These are phyloP conservation scores for Spathaspora gorwiae DNA, from an alignment of 805 yeast species.

Conservation along the genomic window DNA sequence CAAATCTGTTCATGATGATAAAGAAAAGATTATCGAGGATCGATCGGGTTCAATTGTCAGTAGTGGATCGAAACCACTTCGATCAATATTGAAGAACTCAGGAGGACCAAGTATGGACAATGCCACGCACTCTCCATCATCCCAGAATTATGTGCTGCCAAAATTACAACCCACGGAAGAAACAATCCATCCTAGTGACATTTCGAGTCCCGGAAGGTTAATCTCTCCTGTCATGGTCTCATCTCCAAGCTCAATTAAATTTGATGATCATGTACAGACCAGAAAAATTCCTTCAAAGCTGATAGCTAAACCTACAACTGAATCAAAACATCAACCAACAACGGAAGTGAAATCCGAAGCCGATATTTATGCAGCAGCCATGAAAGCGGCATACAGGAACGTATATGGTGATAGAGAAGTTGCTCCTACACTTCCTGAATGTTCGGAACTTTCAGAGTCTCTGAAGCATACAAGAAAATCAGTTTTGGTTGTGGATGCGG, in stretches of 20 bases:
- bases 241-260: constrained; percentile 31
- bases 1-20: neutral
- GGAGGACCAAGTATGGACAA: constrained; percentile 5
- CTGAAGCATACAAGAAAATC: constrained; percentile 1
- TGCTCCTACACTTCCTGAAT: neutral
- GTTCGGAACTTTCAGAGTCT: neutral
- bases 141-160: neutral
- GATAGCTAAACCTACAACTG: constrained; percentile 1
- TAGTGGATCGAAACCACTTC: constrained; percentile 17
- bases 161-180: too few relatives aligned
- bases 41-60: neutral
- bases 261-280: constrained; percentile 34
- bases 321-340: neutral
- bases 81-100: constrained; percentile 32
- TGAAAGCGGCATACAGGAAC: constrained; percentile 50
- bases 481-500: constrained; percentile 2
- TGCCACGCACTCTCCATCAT: neutral
- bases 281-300: constrained; percentile 20
- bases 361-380: constrained; percentile 53
- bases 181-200: neutral
- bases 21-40: neutral
- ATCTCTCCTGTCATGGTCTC: constrained; percentile 10
- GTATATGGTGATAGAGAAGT: constrained; percentile 44
- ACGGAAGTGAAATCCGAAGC: constrained; percentile 28
- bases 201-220: neutral